phyloP scores from a whole-genome alignment of 75 land plant genomes.

The Pinus taeda region DNA sequence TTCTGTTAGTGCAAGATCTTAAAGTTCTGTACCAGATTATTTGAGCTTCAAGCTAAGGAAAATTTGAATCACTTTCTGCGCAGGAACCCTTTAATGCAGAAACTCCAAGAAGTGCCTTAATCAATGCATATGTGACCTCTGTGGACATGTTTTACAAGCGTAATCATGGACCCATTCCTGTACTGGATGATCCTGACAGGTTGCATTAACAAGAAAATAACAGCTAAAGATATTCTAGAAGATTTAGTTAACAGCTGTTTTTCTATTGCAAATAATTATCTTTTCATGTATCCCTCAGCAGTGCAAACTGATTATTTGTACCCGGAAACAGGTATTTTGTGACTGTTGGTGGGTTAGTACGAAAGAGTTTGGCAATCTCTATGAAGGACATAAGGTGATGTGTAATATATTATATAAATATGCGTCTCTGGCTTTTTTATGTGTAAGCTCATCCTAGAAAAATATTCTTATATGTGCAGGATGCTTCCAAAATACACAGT shows the following conservation, averaged over 20 bases:
- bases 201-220: slow-evolving; percentile 8
- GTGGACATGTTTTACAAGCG: slow-evolving; percentile 93
- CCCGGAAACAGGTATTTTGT: slow-evolving; percentile 52
- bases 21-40: no score
- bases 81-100: slow-evolving; percentile 99
- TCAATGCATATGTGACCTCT: slow-evolving; percentile 80
- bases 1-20: no score
- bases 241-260: not conserved
- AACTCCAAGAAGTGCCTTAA: slow-evolving; percentile 60
- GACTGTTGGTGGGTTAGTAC: slow-evolving; percentile 54
- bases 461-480: slow-evolving; percentile 42
- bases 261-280: not conserved
- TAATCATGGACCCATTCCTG: slow-evolving; percentile 96
- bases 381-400: slow-evolving; percentile 69
- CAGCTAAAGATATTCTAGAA: not conserved
- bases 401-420: not conserved
- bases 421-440: not conserved
- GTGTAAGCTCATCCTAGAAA: not conserved
- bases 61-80: not conserved
- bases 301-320: slow-evolving; percentile 6
- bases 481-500: slow-evolving; percentile 81
- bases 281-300: not conserved
- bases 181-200: slow-evolving; percentile 68
- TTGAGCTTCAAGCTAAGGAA: no score
- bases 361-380: slow-evolving; percentile 37